These are phyloP conservation scores for Fragaria iinumae DNA, from an alignment of 306 rosid genomes.

Conservation along the genomic window DNA sequence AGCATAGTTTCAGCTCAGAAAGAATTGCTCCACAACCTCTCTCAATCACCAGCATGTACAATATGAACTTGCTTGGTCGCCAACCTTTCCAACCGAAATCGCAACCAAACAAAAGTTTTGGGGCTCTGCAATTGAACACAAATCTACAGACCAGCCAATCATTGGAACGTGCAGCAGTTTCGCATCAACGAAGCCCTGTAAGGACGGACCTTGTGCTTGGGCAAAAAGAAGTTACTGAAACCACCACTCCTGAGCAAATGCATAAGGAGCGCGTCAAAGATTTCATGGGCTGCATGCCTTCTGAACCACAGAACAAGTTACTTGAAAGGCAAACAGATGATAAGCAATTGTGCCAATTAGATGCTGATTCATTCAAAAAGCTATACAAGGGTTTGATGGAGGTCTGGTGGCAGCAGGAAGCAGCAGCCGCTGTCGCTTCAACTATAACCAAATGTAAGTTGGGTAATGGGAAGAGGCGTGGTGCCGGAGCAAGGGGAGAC, in stretches of 20 bases:
- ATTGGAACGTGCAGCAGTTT: slow-evolving; percentile 29
- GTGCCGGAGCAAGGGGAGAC: slow-evolving; percentile 62
- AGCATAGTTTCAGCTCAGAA: slow-evolving; percentile 48
- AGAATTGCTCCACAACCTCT: slow-evolving; percentile 52
- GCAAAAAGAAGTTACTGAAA: slow-evolving; percentile 44
- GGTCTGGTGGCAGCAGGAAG: slow-evolving; percentile 99
- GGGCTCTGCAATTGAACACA: slow-evolving; percentile 60
- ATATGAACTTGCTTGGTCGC: slow-evolving; percentile 46
- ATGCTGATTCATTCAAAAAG: slow-evolving; percentile 79
- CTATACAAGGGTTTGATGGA: slow-evolving; percentile 69
- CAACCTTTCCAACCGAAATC: slow-evolving; percentile 63
- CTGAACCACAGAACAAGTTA: slow-evolving; percentile 61
- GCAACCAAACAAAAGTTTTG: slow-evolving; percentile 56
- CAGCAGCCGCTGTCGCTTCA: slow-evolving; percentile 82
- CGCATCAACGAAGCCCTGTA: slow-evolving; percentile 53
- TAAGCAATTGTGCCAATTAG: slow-evolving; percentile 40
- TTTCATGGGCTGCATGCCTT: slow-evolving; percentile 61
- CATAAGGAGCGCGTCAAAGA: slow-evolving; percentile 59
- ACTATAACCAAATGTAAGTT: slow-evolving; percentile 70
- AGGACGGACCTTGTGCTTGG: slow-evolving; percentile 79
- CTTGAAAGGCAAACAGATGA: slow-evolving; percentile 46
- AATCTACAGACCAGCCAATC: slow-evolving; percentile 40
- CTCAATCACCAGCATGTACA: slow-evolving; percentile 53
- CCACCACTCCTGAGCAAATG: slow-evolving; percentile 34
- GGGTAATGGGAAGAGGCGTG: slow-evolving; percentile 65